Evolutionary conservation across 352 stramenopile species (phyloP).

Genomic region (Globisporangium iwayamae): DNA sequence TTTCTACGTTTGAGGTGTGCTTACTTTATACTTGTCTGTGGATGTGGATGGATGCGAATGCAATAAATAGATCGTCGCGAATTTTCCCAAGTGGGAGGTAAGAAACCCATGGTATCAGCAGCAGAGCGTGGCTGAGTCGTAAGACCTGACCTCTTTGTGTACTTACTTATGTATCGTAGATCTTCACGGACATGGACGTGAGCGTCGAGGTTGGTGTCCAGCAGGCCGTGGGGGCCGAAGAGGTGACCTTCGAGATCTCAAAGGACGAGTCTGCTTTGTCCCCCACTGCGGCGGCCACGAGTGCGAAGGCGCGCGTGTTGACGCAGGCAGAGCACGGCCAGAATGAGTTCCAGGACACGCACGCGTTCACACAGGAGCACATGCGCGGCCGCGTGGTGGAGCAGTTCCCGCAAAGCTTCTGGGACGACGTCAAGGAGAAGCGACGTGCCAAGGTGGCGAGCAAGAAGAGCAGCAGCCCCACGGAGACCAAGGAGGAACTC

Average conservation of each 20-base stretch:
- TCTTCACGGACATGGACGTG: slow-evolving; percentile 53
- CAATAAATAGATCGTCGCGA: slow-evolving; percentile 6
- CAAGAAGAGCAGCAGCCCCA: not conserved
- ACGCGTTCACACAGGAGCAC: slow-evolving; percentile 53
- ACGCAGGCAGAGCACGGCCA: slow-evolving; percentile 54
- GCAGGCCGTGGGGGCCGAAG: slow-evolving; percentile 45
- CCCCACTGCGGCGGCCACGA: not conserved
- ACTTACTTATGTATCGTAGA: slow-evolving; percentile 22
- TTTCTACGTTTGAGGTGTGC: no score
- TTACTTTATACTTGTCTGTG: not conserved
- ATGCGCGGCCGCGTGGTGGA: slow-evolving; percentile 63
- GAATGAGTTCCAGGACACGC: slow-evolving; percentile 43
- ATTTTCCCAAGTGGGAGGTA: slow-evolving; percentile 17
- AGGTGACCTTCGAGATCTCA: slow-evolving; percentile 40
- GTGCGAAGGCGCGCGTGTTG: slow-evolving; percentile 32
- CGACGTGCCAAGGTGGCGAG: slow-evolving; percentile 4
- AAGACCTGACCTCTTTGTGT: not conserved
- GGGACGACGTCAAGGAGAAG: slow-evolving; percentile 55
- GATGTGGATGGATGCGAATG: not conserved
- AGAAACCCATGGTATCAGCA: not conserved
- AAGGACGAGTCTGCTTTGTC: not conserved
- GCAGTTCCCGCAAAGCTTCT: slow-evolving; percentile 56
- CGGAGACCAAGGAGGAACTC: slow-evolving; percentile 4
- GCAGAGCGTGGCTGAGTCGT: no score
- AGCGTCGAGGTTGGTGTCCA: slow-evolving; percentile 42